Base-by-base conservation (phyloP, 768 basidiomycete species). In the Stropharia rugosoannulata region DNA sequence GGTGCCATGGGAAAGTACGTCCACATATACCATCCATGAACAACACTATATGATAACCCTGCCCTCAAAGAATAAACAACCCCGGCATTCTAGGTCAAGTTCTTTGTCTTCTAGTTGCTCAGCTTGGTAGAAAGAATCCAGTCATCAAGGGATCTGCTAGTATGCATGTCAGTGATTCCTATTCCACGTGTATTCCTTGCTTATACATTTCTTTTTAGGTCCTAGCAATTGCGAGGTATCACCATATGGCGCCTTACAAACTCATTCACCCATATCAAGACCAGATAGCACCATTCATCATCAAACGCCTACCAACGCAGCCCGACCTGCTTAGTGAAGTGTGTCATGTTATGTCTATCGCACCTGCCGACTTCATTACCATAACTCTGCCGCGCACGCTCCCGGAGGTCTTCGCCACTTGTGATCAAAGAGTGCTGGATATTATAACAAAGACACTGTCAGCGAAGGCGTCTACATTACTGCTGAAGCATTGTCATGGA, bases 261-360 rank as follows among this genome's bases (percentile, higher is more conserved):
- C 75, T 95, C 42, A 66, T 92, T 12, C 78, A 81, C 6, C 93
- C 91, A 1, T 86, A 87, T 66, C 75, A 93, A 56, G 77, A 83
- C 29, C 75, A 80, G 36, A 77, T 95, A 39, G 83, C 87, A 1
- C 80, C 85, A 1, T 85, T 84, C 57, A 75, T 93, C 27, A 77
- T 89, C 19, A 72, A 75, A 16, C 80, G 81, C 16, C 76, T 89
- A 52, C 76, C 76, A 49, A 75, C 75, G 2, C 81, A 87, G 36
- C 89, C 87, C 0, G 71, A 70, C 19, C 69, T 87, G 11, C 68
- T 95, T 7, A 45, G 68, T 3, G 90, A 93, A 63, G 73, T 79
- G 1, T 90, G 90, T 67, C 81, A 80, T n/a, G 80, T 93, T 59
- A 74, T 93, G 63, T 76, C 77, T 9, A 75, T 84, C 35, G 68